Percentiles rank a stretch among this genome's conserved stretches.
phyloP scores from a whole-genome alignment of 345 rosid genomes.

The Psidium guajava region DNA sequence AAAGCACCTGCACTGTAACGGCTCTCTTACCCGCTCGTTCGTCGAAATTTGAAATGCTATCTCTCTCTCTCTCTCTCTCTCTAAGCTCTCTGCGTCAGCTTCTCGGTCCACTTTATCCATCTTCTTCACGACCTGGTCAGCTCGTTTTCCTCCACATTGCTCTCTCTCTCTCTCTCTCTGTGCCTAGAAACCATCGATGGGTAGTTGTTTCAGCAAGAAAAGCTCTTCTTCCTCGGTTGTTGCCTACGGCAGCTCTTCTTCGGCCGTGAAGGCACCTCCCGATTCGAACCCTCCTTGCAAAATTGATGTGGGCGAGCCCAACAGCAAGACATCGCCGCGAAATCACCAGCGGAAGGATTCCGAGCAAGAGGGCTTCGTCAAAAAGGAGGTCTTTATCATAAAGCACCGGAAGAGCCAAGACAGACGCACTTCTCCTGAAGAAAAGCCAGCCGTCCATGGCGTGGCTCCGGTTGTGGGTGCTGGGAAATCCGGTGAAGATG shows the following conservation, averaged over 20 bases:
- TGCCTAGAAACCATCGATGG: constrained; percentile 26
- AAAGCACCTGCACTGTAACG: neutral
- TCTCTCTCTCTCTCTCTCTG: neutral
- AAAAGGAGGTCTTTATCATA: constrained; percentile 76
- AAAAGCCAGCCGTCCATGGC: neutral
- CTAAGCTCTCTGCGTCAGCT: neutral
- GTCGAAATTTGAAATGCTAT: neutral
- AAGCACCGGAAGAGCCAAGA: constrained; percentile 85
- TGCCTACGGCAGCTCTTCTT: neutral
- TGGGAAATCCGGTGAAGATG: neutral
- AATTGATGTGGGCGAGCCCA: neutral
- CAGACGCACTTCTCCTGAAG: constrained; percentile 21
- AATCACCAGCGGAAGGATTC: neutral
- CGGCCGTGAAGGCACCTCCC: neutral
- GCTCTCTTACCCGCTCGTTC: neutral
- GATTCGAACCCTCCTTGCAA: neutral
- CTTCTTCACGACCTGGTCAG: neutral
- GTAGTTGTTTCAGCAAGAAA: constrained; percentile 56
- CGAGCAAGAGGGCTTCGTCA: constrained; percentile 16
- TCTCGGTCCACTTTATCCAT: neutral
- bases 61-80: neutral
- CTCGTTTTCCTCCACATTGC: neutral
- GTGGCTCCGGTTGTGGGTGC: neutral
- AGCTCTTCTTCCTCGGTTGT: constrained; percentile 14
- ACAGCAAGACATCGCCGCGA: neutral